Evolutionary conservation across 768 basidiomycete species (phyloP).

Genomic region (Leucocoprinus leucothites): DNA sequence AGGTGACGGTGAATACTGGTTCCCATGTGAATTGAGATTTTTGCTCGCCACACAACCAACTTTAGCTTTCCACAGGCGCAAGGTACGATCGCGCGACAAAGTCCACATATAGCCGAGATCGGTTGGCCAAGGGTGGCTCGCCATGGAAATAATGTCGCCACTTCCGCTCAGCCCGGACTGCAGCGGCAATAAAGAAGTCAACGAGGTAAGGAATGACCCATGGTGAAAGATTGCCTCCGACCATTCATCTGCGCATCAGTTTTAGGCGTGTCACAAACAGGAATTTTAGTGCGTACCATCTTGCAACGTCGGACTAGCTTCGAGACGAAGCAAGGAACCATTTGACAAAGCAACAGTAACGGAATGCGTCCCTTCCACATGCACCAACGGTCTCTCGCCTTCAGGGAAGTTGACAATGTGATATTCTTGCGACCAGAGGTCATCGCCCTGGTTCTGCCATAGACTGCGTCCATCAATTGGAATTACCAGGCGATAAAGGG

Average conservation of each 20-base stretch:
- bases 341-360: slow-evolving; percentile 60
- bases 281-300: slow-evolving; percentile 47
- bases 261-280: slow-evolving; percentile 12
- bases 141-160: slow-evolving; percentile 66
- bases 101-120: slow-evolving; percentile 78
- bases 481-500: slow-evolving; percentile 70
- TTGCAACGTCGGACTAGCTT: slow-evolving; percentile 54
- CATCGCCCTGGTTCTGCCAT: slow-evolving; percentile 53
- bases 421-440: slow-evolving; percentile 67
- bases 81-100: slow-evolving; percentile 80
- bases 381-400: slow-evolving; percentile 42
- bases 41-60: slow-evolving; percentile 69
- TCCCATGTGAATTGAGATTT: slow-evolving; percentile 34
- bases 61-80: slow-evolving; percentile 83
- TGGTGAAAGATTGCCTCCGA: slow-evolving; percentile 61
- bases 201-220: slow-evolving; percentile 61
- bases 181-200: slow-evolving; percentile 64
- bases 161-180: slow-evolving; percentile 43
- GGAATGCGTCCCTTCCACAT: slow-evolving; percentile 64
- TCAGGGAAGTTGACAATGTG: slow-evolving; percentile 52
- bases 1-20: slow-evolving; percentile 18
- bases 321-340: slow-evolving; percentile 67
- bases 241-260: slow-evolving; percentile 57
- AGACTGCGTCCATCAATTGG: slow-evolving; percentile 53
- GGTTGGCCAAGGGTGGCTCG: slow-evolving; percentile 72